phyloP scores from a whole-genome alignment of 495 filamentous ascomycete genomes.

The Xylaria sp. region DNA sequence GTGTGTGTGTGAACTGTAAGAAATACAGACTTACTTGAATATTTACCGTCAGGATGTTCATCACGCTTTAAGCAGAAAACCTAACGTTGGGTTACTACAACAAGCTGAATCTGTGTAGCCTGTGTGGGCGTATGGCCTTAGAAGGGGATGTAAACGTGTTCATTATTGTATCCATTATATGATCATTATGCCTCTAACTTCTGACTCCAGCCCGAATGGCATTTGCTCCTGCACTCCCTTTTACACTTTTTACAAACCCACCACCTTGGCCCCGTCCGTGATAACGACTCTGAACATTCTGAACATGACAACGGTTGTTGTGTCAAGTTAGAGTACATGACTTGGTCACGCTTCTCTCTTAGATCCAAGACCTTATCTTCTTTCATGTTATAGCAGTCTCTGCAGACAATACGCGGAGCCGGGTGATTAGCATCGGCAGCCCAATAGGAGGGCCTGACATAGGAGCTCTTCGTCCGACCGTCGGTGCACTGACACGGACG shows the following conservation, averaged over 20 bases:
- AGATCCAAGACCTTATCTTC: not conserved
- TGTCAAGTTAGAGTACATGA: not conserved
- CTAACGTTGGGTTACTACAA: too few relatives aligned
- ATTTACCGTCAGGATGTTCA: too few relatives aligned
- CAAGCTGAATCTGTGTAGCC: too few relatives aligned
- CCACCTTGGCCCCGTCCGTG: constrained; percentile 4
- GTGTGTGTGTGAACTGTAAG: too few relatives aligned
- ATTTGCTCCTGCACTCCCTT: not conserved
- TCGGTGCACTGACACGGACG: not conserved
- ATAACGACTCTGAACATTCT: not conserved
- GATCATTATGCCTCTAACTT: not conserved
- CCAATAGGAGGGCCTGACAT: not conserved
- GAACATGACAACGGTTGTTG: constrained; percentile 10
- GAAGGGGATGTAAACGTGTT: not conserved
- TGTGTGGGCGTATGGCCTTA: not conserved
- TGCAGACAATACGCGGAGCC: not conserved
- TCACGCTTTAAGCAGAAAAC: too few relatives aligned
- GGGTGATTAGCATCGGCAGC: not conserved
- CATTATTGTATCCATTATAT: not conserved
- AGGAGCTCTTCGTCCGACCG: not conserved
- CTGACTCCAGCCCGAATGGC: constrained; percentile 10
- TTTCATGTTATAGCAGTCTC: constrained; percentile 5
- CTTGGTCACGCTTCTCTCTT: constrained; percentile 1
- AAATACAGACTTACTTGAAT: too few relatives aligned
- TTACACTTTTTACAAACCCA: constrained; percentile 13